phyloP scores from a whole-genome alignment of 306 rosid genomes.

The Carpinus fangiana region DNA sequence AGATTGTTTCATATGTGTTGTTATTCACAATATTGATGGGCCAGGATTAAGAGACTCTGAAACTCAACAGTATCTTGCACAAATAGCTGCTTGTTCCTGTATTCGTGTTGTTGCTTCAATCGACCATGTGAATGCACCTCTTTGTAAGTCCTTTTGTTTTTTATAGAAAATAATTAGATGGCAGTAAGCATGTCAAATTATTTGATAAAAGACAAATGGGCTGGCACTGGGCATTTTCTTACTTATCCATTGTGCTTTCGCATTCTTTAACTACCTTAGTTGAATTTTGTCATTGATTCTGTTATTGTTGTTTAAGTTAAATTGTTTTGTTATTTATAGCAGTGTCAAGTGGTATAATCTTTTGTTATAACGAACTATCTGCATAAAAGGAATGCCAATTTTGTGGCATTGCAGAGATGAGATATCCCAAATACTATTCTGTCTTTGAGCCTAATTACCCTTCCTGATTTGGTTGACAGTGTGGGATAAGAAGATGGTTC shows the following conservation, averaged over 20 bases:
- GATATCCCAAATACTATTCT: background rate
- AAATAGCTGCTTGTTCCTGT: constrained; percentile 71
- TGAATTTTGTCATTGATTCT: constrained; percentile 1
- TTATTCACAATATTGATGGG: constrained; percentile 89
- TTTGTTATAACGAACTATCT: background rate
- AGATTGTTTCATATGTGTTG: constrained; percentile 55
- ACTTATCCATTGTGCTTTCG: constrained; percentile 10
- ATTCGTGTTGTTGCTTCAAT: constrained; percentile 74
- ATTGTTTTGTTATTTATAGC: background rate
- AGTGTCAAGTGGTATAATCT: background rate
- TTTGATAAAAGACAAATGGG: background rate
- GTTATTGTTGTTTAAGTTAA: background rate
- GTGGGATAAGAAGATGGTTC: constrained; percentile 99
- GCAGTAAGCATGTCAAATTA: background rate
- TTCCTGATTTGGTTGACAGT: constrained; percentile 42
- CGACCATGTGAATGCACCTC: constrained; percentile 85
- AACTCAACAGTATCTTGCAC: constrained; percentile 75
- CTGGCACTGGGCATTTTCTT: background rate
- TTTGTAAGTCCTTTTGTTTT: constrained; percentile 54
- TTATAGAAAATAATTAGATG: constrained; percentile 9
- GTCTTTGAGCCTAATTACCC: background rate
- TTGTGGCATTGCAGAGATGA: background rate
- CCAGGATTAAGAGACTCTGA: constrained; percentile 86
- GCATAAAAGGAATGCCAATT: constrained; percentile 18
- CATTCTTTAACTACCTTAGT: constrained; percentile 3